Evolutionary conservation across 352 stramenopile genomes (phyloP).

Genomic region (Plasmopara halstedii): DNA sequence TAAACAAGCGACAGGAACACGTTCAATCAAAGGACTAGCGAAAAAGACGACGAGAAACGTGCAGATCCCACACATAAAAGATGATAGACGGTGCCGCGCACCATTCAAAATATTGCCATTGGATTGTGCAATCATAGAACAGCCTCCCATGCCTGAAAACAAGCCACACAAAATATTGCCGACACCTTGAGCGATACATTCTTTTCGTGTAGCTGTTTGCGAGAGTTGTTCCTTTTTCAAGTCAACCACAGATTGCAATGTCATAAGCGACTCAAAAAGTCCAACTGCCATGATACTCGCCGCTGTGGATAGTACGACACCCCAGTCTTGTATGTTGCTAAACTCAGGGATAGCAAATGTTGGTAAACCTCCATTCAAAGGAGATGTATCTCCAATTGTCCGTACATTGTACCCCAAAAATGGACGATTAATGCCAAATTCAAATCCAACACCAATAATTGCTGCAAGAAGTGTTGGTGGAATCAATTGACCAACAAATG

Average conservation of each 20-base stretch:
- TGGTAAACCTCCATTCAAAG: slow-evolving; percentile 40
- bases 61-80: slow-evolving; percentile 50
- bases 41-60: slow-evolving; percentile 78
- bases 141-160: slow-evolving; percentile 91
- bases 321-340: slow-evolving; percentile 43
- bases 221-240: slow-evolving; percentile 72
- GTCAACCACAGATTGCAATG: slow-evolving; percentile 89
- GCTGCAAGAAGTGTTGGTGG: slow-evolving; percentile 77
- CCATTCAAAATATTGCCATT: slow-evolving; percentile 87
- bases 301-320: slow-evolving; percentile 77
- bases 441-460: slow-evolving; percentile 68
- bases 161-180: slow-evolving; percentile 90
- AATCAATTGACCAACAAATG: slow-evolving; percentile 52
- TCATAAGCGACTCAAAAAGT: slow-evolving; percentile 93
- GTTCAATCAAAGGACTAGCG: slow-evolving; percentile 73
- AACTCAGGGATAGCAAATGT: slow-evolving; percentile 48
- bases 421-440: slow-evolving; percentile 81
- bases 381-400: slow-evolving; percentile 68
- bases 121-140: slow-evolving; percentile 91
- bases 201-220: slow-evolving; percentile 47
- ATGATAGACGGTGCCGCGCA: slow-evolving; percentile 57
- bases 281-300: slow-evolving; percentile 88
- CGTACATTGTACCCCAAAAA: slow-evolving; percentile 68
- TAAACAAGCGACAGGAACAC: slow-evolving; percentile 78
- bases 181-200: slow-evolving; percentile 84